A percentile compares a stretch with the other conserved stretches of the same genome.
These are phyloP conservation scores for Bipolaris gigantea DNA, from an alignment of 2,329 filamentous ascomycete genomes.

Conservation along the genomic window DNA sequence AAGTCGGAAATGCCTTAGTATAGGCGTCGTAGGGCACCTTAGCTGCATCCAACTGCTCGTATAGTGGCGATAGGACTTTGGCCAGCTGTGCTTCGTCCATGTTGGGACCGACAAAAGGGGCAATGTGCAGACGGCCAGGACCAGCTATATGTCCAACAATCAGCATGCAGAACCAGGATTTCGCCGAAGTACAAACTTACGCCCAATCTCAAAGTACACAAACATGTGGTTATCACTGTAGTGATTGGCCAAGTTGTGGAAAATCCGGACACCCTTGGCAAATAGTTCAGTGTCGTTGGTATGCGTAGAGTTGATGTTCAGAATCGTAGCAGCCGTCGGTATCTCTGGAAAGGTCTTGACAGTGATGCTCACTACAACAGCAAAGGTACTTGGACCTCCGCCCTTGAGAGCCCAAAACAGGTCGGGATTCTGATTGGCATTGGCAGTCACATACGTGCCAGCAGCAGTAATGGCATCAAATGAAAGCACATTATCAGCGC, in stretches of 20 bases:
- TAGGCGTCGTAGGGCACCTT: conserved; percentile 36
- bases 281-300: conserved; percentile 38
- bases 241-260: conserved; percentile 41
- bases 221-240: conserved; percentile 40
- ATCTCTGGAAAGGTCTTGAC: conserved; percentile 42
- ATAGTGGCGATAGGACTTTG: conserved; percentile 32
- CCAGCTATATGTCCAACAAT: conserved; percentile 8
- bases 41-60: conserved; percentile 32
- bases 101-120: conserved; percentile 39
- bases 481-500: conserved; percentile 44
- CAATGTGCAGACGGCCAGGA: conserved; percentile 34
- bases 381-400: conserved; percentile 38
- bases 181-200: background rate
- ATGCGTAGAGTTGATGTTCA: conserved; percentile 43
- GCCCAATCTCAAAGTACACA: conserved; percentile 39
- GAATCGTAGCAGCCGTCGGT: conserved; percentile 35
- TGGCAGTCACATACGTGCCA: conserved; percentile 39
- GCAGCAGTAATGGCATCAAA: conserved; percentile 46
- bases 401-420: conserved; percentile 45
- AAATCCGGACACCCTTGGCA: conserved; percentile 34
- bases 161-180: background rate
- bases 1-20: conserved; percentile 38
- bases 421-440: conserved; percentile 39
- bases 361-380: conserved; percentile 36
- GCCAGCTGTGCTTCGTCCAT: conserved; percentile 35